These are phyloP conservation scores for Caryopteris hybrid DNA, from an alignment of 305 asterid species.

Conservation along the genomic window DNA sequence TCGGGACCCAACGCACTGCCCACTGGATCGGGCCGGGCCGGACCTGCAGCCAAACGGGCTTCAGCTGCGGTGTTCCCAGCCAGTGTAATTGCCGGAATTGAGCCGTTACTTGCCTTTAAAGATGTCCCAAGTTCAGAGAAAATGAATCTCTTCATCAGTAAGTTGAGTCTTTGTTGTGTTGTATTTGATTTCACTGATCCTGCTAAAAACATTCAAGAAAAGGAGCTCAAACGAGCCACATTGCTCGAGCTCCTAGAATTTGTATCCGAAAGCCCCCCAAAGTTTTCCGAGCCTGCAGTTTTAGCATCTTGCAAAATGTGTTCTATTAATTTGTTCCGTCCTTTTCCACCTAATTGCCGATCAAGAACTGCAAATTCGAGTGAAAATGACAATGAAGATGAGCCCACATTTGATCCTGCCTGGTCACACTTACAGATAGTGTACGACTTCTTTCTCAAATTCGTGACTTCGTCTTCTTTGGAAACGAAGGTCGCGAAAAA, in stretches of 20 bases:
- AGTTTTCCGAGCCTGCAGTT: conserved; percentile 39
- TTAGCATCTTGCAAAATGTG: conserved; percentile 51
- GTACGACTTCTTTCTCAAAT: conserved; percentile 42
- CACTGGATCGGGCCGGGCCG: conserved; percentile 12
- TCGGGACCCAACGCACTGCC: conserved; percentile 12
- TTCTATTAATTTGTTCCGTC: conserved; percentile 41
- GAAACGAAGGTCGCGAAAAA: conserved; percentile 43
- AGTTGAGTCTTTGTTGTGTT: conserved; percentile 45
- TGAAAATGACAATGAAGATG: conserved; percentile 39
- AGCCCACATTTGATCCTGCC: conserved; percentile 42
- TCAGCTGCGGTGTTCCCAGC: conserved; percentile 46
- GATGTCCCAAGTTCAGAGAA: conserved; percentile 39
- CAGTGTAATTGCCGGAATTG: conserved; percentile 45
- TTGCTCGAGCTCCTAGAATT: conserved; percentile 48
- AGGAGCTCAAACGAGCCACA: conserved; percentile 47
- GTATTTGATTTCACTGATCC: conserved; percentile 52
- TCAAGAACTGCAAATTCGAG: conserved; percentile 12
- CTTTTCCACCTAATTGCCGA: conserved; percentile 31
- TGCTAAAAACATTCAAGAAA: conserved; percentile 34
- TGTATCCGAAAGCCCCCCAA: conserved; percentile 38
- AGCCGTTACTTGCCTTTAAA: conserved; percentile 49
- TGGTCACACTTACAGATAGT: conserved; percentile 52
- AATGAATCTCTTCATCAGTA: conserved; percentile 51
- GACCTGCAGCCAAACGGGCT: conserved; percentile 30
- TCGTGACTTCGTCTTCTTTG: conserved; percentile 38